Percentiles rank a stretch among this genome's conserved stretches.
Conservation (phyloP, 176 grass and related monocot species). For the Chloris gayana region DNA sequence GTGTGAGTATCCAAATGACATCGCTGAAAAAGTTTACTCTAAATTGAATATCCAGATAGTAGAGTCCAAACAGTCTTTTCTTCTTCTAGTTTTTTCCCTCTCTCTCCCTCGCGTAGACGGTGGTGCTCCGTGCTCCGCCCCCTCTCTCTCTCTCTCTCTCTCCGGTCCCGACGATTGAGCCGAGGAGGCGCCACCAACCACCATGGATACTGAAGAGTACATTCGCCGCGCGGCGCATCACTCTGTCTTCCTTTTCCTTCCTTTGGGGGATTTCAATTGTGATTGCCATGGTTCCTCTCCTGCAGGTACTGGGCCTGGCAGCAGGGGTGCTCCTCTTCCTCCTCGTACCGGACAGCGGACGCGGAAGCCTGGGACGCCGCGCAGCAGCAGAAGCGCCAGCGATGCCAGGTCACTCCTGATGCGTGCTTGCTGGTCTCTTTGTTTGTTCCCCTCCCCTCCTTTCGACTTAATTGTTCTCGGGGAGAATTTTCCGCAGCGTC, state of each 20-base stretch:
- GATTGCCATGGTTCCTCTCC: not conserved
- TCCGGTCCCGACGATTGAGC: no score
- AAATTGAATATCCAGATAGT: no score
- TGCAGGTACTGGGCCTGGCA: slow-evolving; percentile 40
- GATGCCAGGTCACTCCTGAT: slow-evolving; percentile 45
- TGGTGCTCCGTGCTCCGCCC: no score
- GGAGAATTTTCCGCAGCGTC: not conserved
- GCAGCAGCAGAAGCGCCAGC: slow-evolving; percentile 59
- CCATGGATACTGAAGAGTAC: slow-evolving; percentile 45
- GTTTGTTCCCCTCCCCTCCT: not conserved
- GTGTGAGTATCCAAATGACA: no score
- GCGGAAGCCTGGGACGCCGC: not conserved
- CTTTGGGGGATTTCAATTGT: not conserved
- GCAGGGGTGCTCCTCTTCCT: slow-evolving; percentile 48
- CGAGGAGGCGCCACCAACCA: no score
- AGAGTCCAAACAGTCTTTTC: no score
- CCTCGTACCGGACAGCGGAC: slow-evolving; percentile 33
- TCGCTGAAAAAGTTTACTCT: no score
- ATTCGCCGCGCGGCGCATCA: not conserved
- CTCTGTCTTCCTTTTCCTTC: no score
- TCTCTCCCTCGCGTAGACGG: no score
- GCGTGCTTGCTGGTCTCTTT: no score
- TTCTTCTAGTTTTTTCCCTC: no score
- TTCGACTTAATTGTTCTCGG: not conserved
- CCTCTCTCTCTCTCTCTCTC: no score